Base-by-base conservation (phyloP, 345 rosid genomes). In the Noccaea bulbosa region DNA sequence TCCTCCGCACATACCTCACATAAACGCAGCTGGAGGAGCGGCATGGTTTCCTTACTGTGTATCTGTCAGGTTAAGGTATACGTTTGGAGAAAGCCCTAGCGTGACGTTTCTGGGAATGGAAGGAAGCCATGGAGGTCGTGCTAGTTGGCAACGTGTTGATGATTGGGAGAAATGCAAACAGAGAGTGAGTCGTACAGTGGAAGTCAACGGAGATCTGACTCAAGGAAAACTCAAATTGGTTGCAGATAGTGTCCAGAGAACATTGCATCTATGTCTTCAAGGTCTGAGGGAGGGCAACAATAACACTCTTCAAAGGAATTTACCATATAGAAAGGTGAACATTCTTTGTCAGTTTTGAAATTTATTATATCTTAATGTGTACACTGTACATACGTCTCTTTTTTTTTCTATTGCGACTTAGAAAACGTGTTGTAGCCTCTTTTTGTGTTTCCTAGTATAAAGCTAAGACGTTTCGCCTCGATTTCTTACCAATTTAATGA, bases 11-110 rank as follows among this genome's bases (percentile, higher is more conserved):
- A 85, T 92, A 74, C 97, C 98, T 33, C 83, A 81, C 41, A 80
- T 87, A 52, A 88, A 86, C 40, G 85, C 97, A 24, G 96, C 99
- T n/a, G 98, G 99, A 34, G 98, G 99, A 75, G 99, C 98, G 55
- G 99, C 99, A 8, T 95, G 97, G 99, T 73, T 95, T 72, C 96
- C 99, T 5, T 87, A 95, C 75, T 90, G 99, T 65, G 97, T 92
- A 54, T 90, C 96, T 0, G 98, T 90, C 74, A 87, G 87, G 80
- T 70, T 95, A 61, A 88, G 89, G 78, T 86, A 92, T 76, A 83
- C 82, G 8, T 95, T 88, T 56, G 88, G 90, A 8, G 98, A 95
- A 56, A 92, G 74, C 72, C 65, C 78, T 0, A 78, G 51, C 12
- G 91, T 90, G 44, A 67, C 83, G 38, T 88, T 88, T 75, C 88